Evolutionary conservation across 768 basidiomycete genomes (phyloP).

Genomic region (Crucibulum laeve): DNA sequence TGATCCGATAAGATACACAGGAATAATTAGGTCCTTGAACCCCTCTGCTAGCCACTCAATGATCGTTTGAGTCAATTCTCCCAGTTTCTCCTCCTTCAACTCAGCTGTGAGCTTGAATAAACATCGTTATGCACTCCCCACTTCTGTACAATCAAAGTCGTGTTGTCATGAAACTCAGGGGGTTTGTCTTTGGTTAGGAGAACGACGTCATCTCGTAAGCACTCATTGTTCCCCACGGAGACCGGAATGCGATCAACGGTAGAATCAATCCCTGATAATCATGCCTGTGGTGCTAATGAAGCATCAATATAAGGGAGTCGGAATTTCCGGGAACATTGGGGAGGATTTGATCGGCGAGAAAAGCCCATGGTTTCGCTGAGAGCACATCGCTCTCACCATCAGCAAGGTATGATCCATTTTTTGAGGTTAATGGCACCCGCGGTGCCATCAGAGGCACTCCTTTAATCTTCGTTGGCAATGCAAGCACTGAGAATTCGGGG

Average conservation of each 20-base stretch:
- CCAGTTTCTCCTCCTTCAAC: no score
- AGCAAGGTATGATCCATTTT: conserved; percentile 16
- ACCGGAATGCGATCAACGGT: conserved; percentile 29
- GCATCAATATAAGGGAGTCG: conserved; percentile 24
- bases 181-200: no score
- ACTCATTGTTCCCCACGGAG: conserved; percentile 29
- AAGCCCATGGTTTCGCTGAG: neutral
- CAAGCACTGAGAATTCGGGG: conserved; percentile 14
- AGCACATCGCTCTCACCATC: conserved; percentile 24
- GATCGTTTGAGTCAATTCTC: no score
- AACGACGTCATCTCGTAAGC: conserved; percentile 27
- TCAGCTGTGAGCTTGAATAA: no score
- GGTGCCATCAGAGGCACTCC: conserved; percentile 25
- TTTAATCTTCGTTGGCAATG: conserved; percentile 15
- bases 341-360: conserved; percentile 14
- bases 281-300: conserved; percentile 21
- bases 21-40: no score
- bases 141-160: no score
- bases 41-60: no score
- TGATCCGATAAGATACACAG: no score
- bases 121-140: no score
- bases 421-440: conserved; percentile 22
- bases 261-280: conserved; percentile 25
- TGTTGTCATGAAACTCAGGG: no score
- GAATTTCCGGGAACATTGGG: conserved; percentile 14